Percentiles rank a stretch among this genome's conserved stretches.
These are phyloP conservation scores for Coemansia sp. DNA, from an alignment of 192 early-diverging fungal species.

Conservation along the genomic window DNA sequence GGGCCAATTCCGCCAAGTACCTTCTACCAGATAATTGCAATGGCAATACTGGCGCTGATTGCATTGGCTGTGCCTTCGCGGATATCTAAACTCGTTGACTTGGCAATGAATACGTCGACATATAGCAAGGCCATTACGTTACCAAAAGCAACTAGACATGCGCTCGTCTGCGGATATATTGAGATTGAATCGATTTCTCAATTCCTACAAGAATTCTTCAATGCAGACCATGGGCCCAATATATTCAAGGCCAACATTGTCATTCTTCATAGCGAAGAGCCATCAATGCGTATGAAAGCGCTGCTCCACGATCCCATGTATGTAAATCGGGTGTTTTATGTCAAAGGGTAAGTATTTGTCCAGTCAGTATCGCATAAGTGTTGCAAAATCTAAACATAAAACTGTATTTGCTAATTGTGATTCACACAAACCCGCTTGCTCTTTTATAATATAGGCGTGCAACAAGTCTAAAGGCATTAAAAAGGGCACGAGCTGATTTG, in stretches of 20 bases:
- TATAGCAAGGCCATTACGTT: conserved; percentile 39
- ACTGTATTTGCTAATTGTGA: neutral
- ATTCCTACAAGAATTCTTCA: conserved; percentile 55
- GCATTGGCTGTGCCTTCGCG: conserved; percentile 51
- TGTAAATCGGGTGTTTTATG: conserved; percentile 50
- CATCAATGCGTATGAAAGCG: conserved; percentile 43
- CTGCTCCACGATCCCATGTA: conserved; percentile 39
- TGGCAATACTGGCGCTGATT: conserved; percentile 45
- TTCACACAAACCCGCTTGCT: neutral
- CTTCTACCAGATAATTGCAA: conserved; percentile 44
- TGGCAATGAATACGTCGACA: conserved; percentile 43
- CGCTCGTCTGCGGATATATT: conserved; percentile 43
- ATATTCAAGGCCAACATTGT: conserved; percentile 45
- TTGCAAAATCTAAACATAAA: neutral
- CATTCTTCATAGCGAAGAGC: conserved; percentile 38
- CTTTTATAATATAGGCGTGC: conserved; percentile 19
- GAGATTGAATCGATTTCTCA: conserved; percentile 37
- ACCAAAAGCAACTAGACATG: conserved; percentile 33
- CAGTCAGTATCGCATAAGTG: neutral
- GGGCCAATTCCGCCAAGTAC: conserved; percentile 43
- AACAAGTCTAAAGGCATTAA: conserved; percentile 41
- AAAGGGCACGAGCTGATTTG: conserved; percentile 31
- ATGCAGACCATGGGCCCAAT: conserved; percentile 48
- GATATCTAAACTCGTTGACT: conserved; percentile 31
- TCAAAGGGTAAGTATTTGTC: conserved; percentile 33